Conservation (phyloP, 75 land plant species). For the Adiantum capillusveneris region DNA sequence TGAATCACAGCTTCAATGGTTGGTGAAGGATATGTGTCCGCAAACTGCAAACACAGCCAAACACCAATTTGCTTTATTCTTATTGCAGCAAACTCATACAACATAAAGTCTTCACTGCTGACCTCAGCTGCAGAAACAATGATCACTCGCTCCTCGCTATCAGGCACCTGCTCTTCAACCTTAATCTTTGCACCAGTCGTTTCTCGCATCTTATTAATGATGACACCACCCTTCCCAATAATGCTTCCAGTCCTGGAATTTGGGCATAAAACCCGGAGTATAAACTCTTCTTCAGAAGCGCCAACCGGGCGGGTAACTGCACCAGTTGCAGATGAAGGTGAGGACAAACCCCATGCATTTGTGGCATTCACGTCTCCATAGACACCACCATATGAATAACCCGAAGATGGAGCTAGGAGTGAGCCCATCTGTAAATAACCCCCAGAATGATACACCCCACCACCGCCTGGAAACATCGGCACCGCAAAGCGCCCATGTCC, state of each 20-base stretch:
- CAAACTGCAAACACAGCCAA: slow-evolving; percentile 27
- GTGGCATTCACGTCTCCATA: neutral
- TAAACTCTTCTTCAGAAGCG: slow-evolving; percentile 30
- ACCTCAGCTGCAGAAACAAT: too few relatives aligned
- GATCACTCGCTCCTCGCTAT: slow-evolving; percentile 53
- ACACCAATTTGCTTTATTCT: neutral
- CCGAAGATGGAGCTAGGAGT: neutral
- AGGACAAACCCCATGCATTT: slow-evolving; percentile 7
- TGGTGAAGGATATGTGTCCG: slow-evolving; percentile 61
- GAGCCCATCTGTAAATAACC: too few relatives aligned
- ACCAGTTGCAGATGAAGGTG: neutral
- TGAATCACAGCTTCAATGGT: slow-evolving; percentile 77
- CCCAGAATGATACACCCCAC: too few relatives aligned
- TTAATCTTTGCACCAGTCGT: slow-evolving; percentile 65
- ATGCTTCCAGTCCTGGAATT: slow-evolving; percentile 67
- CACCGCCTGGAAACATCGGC: too few relatives aligned
- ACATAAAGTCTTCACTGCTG: too few relatives aligned
- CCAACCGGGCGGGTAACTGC: neutral
- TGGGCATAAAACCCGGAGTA: slow-evolving; percentile 60
- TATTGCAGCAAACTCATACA: too few relatives aligned
- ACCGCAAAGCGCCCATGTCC: slow-evolving; percentile 15
- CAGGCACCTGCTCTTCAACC: slow-evolving; percentile 39
- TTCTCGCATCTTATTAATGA: slow-evolving; percentile 42
- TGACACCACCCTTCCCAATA: slow-evolving; percentile 71
- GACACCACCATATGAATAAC: neutral